phyloP scores from a whole-genome alignment of 331 rosid genomes.

The Malus hybrid region DNA sequence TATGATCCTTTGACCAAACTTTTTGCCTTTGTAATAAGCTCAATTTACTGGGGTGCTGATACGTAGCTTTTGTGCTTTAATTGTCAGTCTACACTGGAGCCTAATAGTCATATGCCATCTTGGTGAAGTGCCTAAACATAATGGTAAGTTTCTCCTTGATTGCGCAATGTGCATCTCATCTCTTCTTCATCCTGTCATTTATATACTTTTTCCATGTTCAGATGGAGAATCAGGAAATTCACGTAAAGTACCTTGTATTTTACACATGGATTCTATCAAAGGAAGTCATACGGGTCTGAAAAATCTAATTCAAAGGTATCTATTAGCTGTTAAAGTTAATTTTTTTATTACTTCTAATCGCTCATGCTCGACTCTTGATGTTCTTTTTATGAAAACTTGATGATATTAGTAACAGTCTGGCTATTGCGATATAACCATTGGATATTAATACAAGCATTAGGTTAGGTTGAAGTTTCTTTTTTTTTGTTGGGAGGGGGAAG shows the following conservation, averaged over 20 bases:
- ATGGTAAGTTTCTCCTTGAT: constrained; percentile 42
- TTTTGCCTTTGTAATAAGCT: constrained; percentile 13
- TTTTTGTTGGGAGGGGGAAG: background rate
- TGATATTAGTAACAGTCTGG: too few species aligned
- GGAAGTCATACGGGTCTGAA: constrained; percentile 87
- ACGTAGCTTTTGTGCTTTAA: constrained; percentile 13
- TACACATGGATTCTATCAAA: constrained; percentile 96
- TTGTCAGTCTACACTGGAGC: constrained; percentile 91
- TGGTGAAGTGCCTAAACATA: constrained; percentile 59
- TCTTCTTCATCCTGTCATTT: constrained; percentile 8
- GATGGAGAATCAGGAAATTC: constrained; percentile 47
- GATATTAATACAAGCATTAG: too few species aligned
- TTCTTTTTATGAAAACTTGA: too few species aligned
- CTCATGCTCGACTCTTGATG: too few species aligned
- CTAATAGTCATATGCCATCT: constrained; percentile 88
- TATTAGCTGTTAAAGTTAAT: constrained; percentile 6
- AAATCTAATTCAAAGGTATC: constrained; percentile 84
- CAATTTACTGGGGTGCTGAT: constrained; percentile 26
- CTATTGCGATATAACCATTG: too few species aligned
- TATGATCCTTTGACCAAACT: constrained; percentile 27
- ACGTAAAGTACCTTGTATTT: constrained; percentile 69
- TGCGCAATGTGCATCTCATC: background rate
- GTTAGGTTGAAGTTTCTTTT: too few species aligned
- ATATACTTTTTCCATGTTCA: constrained; percentile 32
- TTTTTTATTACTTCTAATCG: background rate